Conservation (phyloP, 192 early-diverging fungal species). For the Backusella macrospora region DNA sequence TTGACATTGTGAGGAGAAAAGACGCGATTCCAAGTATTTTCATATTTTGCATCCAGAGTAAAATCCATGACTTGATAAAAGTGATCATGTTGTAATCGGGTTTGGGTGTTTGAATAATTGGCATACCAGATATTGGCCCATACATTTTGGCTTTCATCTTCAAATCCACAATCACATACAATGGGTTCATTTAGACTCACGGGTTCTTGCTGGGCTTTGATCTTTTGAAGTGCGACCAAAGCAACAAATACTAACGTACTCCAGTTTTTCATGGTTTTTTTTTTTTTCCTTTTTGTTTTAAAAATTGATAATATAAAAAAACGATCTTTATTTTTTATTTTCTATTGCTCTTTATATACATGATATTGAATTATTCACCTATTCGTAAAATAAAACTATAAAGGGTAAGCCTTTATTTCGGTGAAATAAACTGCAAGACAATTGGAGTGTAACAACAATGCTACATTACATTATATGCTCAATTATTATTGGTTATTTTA, state of each 20-base stretch:
- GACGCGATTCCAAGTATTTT: constrained; percentile 21
- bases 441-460: background rate
- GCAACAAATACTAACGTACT: background rate
- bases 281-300: too few relatives aligned
- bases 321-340: too few relatives aligned
- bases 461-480: background rate
- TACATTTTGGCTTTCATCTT: constrained; percentile 23
- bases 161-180: constrained; percentile 36
- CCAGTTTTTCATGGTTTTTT: background rate
- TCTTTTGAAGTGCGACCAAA: background rate
- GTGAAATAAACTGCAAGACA: background rate
- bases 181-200: constrained; percentile 20
- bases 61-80: constrained; percentile 33
- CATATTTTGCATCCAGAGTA: constrained; percentile 17
- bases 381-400: background rate
- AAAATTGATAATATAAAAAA: too few relatives aligned
- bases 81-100: constrained; percentile 20
- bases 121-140: constrained; percentile 33
- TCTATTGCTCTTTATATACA: background rate
- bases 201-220: constrained; percentile 6
- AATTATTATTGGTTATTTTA: background rate
- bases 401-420: too few relatives aligned
- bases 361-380: background rate
- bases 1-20: constrained; percentile 23
- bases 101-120: constrained; percentile 23